Conservation (phyloP, 495 filamentous ascomycete species). For the Aspergillus olivimuriae region DNA sequence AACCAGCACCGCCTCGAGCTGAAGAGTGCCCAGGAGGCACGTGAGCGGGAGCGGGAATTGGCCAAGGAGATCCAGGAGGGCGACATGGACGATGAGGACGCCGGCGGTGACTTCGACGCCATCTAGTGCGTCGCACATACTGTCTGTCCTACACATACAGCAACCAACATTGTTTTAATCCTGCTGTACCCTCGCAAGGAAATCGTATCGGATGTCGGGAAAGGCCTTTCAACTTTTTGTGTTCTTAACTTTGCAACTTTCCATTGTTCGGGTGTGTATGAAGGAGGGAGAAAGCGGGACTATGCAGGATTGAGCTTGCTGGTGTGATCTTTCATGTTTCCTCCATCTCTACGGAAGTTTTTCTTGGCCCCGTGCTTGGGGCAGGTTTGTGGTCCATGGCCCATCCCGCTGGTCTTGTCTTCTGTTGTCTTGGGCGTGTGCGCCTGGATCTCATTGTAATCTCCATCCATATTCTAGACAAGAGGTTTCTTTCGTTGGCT, state of each 20-base stretch:
- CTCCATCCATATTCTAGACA: conserved; percentile 9
- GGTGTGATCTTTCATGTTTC: conserved; percentile 25
- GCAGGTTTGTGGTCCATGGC: conserved; percentile 9
- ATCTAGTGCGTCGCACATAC: conserved; percentile 53
- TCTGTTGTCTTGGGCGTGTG: conserved; percentile 13
- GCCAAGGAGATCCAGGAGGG: conserved; percentile 99
- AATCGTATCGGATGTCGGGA: conserved; percentile 3
- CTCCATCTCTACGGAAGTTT: conserved; percentile 15
- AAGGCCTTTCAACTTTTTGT: conserved; percentile 18
- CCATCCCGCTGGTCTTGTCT: conserved; percentile 3
- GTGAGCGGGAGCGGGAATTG: conserved; percentile 90
- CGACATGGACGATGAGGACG: conserved; percentile 95
- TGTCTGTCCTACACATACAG: conserved; percentile 7
- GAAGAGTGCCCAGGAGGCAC: conserved; percentile 95
- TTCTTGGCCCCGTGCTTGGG: conserved; percentile 17
- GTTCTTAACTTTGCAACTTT: conserved; percentile 13
- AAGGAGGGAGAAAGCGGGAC: too few relatives aligned
- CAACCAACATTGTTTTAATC: conserved; percentile 6
- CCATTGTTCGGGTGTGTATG: conserved; percentile 24
- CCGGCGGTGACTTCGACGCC: conserved; percentile 93
- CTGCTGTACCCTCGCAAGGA: not conserved
- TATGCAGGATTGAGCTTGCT: conserved; percentile 24
- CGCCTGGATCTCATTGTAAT: conserved; percentile 9
- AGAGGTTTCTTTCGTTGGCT: conserved; percentile 1
- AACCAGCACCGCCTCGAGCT: conserved; percentile 97